These are phyloP conservation scores for Vinca minor DNA, from an alignment of 257 asterid species.

Conservation along the genomic window DNA sequence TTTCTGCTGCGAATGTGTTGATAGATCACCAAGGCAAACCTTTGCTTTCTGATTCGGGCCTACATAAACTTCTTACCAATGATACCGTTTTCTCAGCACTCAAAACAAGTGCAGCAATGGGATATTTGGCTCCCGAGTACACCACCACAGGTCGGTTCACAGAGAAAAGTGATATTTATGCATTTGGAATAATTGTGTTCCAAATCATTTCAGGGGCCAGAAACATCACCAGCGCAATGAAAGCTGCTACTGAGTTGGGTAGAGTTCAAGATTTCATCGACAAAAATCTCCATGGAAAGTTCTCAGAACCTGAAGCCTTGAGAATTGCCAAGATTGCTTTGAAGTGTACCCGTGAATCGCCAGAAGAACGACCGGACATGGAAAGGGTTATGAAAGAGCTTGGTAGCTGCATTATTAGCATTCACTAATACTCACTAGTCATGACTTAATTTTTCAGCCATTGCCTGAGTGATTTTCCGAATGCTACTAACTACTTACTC, in stretches of 20 bases:
- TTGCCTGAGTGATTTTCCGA: conserved; percentile 6
- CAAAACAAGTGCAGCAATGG: conserved; percentile 91
- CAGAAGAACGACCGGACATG: conserved; percentile 69
- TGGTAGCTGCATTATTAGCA: conserved; percentile 15
- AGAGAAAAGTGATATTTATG: conserved; percentile 75
- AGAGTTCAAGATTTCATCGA: conserved; percentile 53
- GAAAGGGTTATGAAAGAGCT: conserved; percentile 43
- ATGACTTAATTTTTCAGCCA: background rate
- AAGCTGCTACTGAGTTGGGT: conserved; percentile 47
- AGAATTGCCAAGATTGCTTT: conserved; percentile 49
- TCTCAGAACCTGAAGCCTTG: conserved; percentile 46
- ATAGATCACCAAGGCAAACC: conserved; percentile 53
- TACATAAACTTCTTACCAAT: conserved; percentile 75
- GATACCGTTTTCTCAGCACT: conserved; percentile 77
- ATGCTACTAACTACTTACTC: conserved; percentile 20
- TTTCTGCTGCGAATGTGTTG: conserved; percentile 70
- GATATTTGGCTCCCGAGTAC: conserved; percentile 91
- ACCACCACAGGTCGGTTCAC: conserved; percentile 78
- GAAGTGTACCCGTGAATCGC: conserved; percentile 51
- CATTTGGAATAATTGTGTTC: conserved; percentile 76
- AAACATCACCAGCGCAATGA: conserved; percentile 35
- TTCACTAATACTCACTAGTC: conserved; percentile 5
- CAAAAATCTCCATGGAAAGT: conserved; percentile 43
- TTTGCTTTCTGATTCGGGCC: conserved; percentile 66
- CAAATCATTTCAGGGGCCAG: conserved; percentile 77